These are phyloP conservation scores for Zopfochytrium polystomum DNA, from an alignment of 371 early-diverging fungal species.

Conservation along the genomic window DNA sequence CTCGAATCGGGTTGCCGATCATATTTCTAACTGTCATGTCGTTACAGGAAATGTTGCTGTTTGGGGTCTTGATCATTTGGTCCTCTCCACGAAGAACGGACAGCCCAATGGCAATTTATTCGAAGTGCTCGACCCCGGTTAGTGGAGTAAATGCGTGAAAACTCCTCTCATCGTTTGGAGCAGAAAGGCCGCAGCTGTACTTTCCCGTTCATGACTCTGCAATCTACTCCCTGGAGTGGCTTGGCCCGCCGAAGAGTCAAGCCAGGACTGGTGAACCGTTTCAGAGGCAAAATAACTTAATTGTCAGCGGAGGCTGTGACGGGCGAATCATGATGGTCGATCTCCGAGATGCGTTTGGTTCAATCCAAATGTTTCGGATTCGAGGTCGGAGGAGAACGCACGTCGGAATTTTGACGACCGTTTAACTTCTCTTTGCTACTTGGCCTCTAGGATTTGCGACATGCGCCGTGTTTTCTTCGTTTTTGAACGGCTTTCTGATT, in stretches of 20 bases:
- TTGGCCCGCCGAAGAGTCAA: background rate
- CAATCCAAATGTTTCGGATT: slow-evolving; percentile 19
- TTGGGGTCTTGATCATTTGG: slow-evolving; percentile 8
- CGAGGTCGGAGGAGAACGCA: slow-evolving; percentile 18
- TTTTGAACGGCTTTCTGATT: slow-evolving; percentile 18
- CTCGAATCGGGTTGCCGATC: slow-evolving; percentile 8
- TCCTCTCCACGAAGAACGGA: background rate
- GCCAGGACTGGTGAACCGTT: background rate
- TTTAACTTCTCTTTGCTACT: background rate
- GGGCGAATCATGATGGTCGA: slow-evolving; percentile 44
- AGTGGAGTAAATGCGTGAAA: background rate
- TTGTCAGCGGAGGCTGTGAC: slow-evolving; percentile 42
- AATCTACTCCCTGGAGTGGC: slow-evolving; percentile 29
- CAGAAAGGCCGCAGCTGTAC: slow-evolving; percentile 18
- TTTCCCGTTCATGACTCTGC: slow-evolving; percentile 34
- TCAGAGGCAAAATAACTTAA: background rate
- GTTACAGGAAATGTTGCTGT: slow-evolving; percentile 22
- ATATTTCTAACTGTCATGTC: background rate
- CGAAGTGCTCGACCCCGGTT: background rate
- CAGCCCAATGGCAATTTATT: background rate
- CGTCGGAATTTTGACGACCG: background rate
- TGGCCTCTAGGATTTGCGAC: slow-evolving; percentile 14
- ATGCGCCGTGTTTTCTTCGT: slow-evolving; percentile 6
- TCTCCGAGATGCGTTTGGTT: slow-evolving; percentile 36
- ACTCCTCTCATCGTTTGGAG: background rate